These are phyloP conservation scores for Pittosporum tobira DNA, from an alignment of 129 eudicot genomes.

Conservation along the genomic window DNA sequence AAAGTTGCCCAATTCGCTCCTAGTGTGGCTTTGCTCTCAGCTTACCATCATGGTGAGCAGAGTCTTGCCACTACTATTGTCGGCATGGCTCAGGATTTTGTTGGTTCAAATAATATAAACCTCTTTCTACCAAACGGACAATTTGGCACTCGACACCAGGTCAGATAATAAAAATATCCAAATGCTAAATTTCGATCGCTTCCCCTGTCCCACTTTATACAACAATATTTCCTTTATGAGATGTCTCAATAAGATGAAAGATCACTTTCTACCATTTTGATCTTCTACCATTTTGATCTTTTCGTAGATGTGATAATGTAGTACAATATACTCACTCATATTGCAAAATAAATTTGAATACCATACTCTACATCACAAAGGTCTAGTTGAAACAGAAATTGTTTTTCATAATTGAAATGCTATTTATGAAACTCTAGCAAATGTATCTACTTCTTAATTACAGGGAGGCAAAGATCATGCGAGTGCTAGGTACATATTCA, in stretches of 20 bases:
- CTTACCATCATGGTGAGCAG: constrained; percentile 94
- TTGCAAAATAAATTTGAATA: no score
- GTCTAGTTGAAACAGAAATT: no score
- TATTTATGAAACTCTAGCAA: background rate
- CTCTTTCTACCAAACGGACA: constrained; percentile 74
- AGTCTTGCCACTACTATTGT: constrained; percentile 73
- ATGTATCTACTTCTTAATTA: background rate
- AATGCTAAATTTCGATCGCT: no score
- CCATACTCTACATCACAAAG: no score
- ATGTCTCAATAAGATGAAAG: no score
- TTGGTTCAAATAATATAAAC: constrained; percentile 82
- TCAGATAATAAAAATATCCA: constrained; percentile 15
- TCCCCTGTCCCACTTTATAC: no score
- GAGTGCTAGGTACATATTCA: constrained; percentile 76
- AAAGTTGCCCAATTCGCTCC: constrained; percentile 90
- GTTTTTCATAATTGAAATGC: no score
- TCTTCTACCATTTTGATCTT: no score
- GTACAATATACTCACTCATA: no score
- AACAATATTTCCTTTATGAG: no score
- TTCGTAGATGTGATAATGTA: no score
- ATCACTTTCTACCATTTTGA: no score
- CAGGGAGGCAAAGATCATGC: constrained; percentile 99
- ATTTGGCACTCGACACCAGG: constrained; percentile 85
- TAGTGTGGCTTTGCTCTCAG: constrained; percentile 82
- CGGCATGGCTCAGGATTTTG: constrained; percentile 91